Evolutionary conservation across 2,329 filamentous ascomycete genomes (phyloP).

Genomic region (Botrytis fragariae): DNA sequence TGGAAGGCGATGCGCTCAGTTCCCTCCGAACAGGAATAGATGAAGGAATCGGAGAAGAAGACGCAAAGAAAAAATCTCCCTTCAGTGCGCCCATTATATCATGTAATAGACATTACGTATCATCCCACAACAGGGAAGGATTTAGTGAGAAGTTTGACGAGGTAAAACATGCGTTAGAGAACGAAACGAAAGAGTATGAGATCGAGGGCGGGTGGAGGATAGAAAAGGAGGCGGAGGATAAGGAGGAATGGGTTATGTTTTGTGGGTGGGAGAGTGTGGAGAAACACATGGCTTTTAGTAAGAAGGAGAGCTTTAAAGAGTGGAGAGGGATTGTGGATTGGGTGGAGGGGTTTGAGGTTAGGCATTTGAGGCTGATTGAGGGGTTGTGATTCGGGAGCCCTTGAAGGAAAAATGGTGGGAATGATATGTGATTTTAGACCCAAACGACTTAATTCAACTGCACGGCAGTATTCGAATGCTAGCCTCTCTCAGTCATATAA

Average conservation of each 20-base stretch:
- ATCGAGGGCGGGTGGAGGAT: constrained; percentile 27
- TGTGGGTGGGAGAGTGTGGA: constrained; percentile 25
- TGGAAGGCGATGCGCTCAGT: not conserved
- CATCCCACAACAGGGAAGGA: constrained; percentile 19
- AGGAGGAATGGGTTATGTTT: constrained; percentile 29
- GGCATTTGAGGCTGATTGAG: constrained; percentile 23
- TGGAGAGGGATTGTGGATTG: constrained; percentile 23
- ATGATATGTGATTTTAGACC: not conserved
- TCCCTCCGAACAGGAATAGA: not conserved
- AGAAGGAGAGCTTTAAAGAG: constrained; percentile 22
- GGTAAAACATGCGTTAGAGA: constrained; percentile 18
- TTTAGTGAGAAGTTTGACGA: constrained; percentile 21
- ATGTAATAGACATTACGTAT: constrained; percentile 24
- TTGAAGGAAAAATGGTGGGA: not conserved
- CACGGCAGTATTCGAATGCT: not conserved
- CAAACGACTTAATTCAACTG: not conserved
- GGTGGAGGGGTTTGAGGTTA: constrained; percentile 25
- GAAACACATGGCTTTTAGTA: constrained; percentile 23
- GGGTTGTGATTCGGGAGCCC: not conserved
- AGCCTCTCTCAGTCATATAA: not conserved
- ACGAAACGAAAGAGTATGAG: constrained; percentile 22
- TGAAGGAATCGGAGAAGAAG: not conserved
- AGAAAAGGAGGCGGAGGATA: constrained; percentile 26
- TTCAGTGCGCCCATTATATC: constrained; percentile 23
- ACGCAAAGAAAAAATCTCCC: constrained; percentile 10